Base-by-base conservation (phyloP, 1,284 basidiomycete genomes). In the Ustilago vetiveriae region DNA sequence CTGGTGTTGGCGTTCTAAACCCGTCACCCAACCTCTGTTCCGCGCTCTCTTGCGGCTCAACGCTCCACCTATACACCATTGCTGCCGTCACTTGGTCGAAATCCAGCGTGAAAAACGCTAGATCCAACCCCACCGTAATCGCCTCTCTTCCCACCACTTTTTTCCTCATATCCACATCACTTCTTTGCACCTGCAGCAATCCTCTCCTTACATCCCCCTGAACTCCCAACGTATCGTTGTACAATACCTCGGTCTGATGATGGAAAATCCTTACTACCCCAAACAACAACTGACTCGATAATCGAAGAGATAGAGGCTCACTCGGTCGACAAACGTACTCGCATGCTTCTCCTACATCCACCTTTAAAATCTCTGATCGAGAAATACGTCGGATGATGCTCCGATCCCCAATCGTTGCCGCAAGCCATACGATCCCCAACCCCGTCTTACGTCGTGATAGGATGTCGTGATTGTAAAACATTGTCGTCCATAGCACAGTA, bases 361-460 rank as follows among this genome's bases (percentile, higher is more conserved):
- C 66, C 1, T 29, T 26, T 2, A 70, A 44, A 17, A 79, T 56
- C 10, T 79, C 75, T 10, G 49, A 33, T 14, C 68, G 63, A 13
- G 36, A 58, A 6, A 79, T 50, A 27, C 69, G 75, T 3, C 66
- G 57, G 24, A 75, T 37, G 16, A 51, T 47, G 22, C 38, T 57
- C 1, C 58, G 51, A 42, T 62, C 56, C 13, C 76, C 75, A 2
- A 79, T 42, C 3, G 76, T 79, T 0, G 75, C 75, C 0, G 75
- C 76, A 0, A 79, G 65, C 76, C 76, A 79, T n/a, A 77, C 65
- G n/a, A 78, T 52, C 26, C 71, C 73, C 1, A 79, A 62, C 2
- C 76, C 74, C 3, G 47, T 60, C 21, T 63, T 58, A 29, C 68
- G 59, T 9, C 62, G 60, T 2, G 56, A 50, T 22, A 78, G 71